phyloP scores from a whole-genome alignment of 2,329 filamentous ascomycete species.

The Bertia moriformis region DNA sequence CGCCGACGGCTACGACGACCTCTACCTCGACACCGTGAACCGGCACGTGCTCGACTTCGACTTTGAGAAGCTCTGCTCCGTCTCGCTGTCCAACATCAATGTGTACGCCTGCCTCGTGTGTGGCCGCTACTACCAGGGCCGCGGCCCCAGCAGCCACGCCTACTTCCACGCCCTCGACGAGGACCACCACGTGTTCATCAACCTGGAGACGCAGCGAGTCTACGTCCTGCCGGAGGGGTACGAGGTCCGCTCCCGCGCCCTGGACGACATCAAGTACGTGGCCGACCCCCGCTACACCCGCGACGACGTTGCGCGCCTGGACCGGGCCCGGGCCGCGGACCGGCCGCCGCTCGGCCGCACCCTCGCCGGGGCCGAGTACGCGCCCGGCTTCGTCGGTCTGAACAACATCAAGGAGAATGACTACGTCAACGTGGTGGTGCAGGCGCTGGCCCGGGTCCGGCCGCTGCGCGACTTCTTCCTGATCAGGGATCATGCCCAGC shows the following conservation, averaged over 20 bases:
- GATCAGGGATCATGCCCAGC: slow-evolving; percentile 59
- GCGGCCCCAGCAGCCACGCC: slow-evolving; percentile 84
- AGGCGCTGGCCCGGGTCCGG: slow-evolving; percentile 76
- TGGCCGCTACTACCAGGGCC: slow-evolving; percentile 92
- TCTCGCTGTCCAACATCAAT: slow-evolving; percentile 94
- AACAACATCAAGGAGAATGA: slow-evolving; percentile 99
- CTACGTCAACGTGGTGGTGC: slow-evolving; percentile 90
- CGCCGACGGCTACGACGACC: slow-evolving; percentile 77
- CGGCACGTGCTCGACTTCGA: slow-evolving; percentile 90
- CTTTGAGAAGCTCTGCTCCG: slow-evolving; percentile 94
- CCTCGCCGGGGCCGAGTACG: slow-evolving; percentile 70
- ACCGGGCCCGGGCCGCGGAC: slow-evolving; percentile 40
- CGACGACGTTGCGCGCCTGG: slow-evolving; percentile 66
- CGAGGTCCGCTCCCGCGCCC: slow-evolving; percentile 82
- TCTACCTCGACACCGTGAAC: slow-evolving; percentile 95
- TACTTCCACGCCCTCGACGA: slow-evolving; percentile 96
- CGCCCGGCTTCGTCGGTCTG: slow-evolving; percentile 91
- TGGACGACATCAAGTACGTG: slow-evolving; percentile 97
- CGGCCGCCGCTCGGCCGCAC: slow-evolving; percentile 43
- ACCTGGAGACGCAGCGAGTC: slow-evolving; percentile 83
- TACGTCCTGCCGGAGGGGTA: slow-evolving; percentile 93
- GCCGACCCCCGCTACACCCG: slow-evolving; percentile 78
- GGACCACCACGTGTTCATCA: slow-evolving; percentile 94
- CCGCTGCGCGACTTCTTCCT: slow-evolving; percentile 86
- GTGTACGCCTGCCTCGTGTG: slow-evolving; percentile 96